These are phyloP conservation scores for Raphanus raphanistrum DNA, from an alignment of 345 rosid species.

Conservation along the genomic window DNA sequence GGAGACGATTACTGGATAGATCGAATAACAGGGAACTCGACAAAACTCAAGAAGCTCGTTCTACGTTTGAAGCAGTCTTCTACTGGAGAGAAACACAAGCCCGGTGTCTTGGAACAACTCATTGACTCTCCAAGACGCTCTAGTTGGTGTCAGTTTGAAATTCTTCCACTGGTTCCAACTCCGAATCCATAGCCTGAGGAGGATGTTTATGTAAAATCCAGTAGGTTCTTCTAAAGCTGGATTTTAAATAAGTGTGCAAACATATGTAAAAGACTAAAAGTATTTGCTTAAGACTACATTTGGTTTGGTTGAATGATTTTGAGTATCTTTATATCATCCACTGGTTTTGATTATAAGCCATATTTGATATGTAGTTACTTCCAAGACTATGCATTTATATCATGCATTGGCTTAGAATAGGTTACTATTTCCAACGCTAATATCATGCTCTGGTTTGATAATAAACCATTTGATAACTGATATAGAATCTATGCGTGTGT, in stretches of 20 bases:
- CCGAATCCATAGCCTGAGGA: not conserved
- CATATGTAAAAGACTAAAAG: not conserved
- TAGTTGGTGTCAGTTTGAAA: constrained; percentile 7
- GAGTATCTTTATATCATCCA: not conserved
- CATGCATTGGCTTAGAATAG: not conserved
- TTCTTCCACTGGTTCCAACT: not conserved
- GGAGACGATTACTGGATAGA: not conserved
- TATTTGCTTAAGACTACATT: not conserved
- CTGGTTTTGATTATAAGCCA: too few species aligned
- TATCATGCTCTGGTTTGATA: too few species aligned
- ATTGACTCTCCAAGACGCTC: not conserved
- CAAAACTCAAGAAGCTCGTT: constrained; percentile 16
- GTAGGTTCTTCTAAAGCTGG: not conserved
- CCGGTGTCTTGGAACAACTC: constrained; percentile 11
- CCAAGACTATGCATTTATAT: not conserved
- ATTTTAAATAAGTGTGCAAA: not conserved
- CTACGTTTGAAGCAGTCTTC: constrained; percentile 11
- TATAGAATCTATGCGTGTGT: too few species aligned
- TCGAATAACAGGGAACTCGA: not conserved
- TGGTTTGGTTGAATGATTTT: not conserved
- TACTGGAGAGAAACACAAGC: not conserved
- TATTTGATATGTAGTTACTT: not conserved
- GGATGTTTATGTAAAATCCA: not conserved
- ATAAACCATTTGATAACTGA: too few species aligned
- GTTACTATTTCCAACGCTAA: not conserved